These are phyloP conservation scores for Colletotrichum acutatum DNA, from an alignment of 2,329 filamentous ascomycete species.

Conservation along the genomic window DNA sequence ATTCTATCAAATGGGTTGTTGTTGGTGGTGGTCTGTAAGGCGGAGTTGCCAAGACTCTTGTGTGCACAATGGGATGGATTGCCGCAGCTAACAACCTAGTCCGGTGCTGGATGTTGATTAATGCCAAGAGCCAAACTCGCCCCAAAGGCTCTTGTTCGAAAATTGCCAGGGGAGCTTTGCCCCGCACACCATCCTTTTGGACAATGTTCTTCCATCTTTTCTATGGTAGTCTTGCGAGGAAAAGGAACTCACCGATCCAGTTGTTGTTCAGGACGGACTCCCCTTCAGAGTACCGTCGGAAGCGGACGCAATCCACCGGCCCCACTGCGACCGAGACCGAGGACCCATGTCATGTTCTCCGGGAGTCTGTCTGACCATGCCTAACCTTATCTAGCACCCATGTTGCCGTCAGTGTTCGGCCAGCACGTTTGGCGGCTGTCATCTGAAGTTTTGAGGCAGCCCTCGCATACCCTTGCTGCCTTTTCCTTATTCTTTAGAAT, in stretches of 20 bases:
- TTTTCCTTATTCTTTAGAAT: neutral
- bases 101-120: conserved; percentile 30
- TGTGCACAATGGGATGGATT: conserved; percentile 25
- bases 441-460: conserved; percentile 12
- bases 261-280: neutral
- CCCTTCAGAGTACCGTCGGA: neutral
- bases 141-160: neutral
- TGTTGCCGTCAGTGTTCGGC: neutral
- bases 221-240: neutral
- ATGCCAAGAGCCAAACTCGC: conserved; percentile 21
- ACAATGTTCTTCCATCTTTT: neutral
- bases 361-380: neutral
- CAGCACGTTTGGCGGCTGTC: neutral
- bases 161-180: conserved; percentile 4
- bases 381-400: conserved; percentile 10
- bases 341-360: neutral
- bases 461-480: neutral
- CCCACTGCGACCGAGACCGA: conserved; percentile 21
- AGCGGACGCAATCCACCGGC: neutral
- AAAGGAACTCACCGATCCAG: neutral
- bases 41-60: conserved; percentile 29
- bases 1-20: neutral
- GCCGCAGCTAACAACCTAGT: conserved; percentile 23
- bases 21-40: conserved; percentile 19
- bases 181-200: conserved; percentile 4